Evolutionary conservation across 2,329 filamentous ascomycete species (phyloP).

Genomic region (Thelonectria discophora): DNA sequence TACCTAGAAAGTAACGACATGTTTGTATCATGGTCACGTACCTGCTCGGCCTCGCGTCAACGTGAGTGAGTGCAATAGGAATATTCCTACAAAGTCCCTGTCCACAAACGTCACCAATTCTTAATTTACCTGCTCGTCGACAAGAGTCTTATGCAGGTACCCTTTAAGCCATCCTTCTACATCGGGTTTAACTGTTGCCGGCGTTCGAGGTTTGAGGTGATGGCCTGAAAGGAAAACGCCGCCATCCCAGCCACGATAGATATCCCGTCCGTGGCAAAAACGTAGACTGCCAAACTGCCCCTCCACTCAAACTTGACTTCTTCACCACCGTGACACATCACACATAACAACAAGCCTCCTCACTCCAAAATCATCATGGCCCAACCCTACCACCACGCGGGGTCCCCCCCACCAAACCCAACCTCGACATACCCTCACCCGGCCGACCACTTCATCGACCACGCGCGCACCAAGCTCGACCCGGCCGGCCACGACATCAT

Average conservation of each 20-base stretch:
- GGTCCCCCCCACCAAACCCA: background rate
- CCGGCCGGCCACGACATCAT: conserved; percentile 27
- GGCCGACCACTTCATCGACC: background rate
- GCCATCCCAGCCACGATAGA: background rate
- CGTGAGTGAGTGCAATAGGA: no score
- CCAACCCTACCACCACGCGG: conserved; percentile 7
- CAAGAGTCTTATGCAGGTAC: conserved; percentile 21
- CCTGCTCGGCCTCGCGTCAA: no score
- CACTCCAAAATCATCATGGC: conserved; percentile 7
- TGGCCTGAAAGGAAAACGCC: background rate
- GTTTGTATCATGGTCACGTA: conserved; percentile 14
- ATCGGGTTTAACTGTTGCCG: background rate
- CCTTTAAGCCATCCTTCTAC: background rate
- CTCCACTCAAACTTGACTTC: background rate
- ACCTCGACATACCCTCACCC: background rate
- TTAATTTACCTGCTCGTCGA: background rate
- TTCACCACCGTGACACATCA: background rate
- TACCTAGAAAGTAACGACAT: conserved; percentile 14
- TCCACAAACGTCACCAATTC: background rate
- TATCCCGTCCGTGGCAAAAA: background rate
- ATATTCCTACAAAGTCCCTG: conserved; percentile 1
- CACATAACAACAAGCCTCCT: no score
- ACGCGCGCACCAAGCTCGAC: conserved; percentile 20
- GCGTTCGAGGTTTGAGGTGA: background rate
- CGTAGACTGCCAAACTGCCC: background rate